Evolutionary conservation across 148 eudicot genomes (phyloP), one percentile per base, ranked within the genome.

Genomic region (Talinum fruticosum): DNA sequence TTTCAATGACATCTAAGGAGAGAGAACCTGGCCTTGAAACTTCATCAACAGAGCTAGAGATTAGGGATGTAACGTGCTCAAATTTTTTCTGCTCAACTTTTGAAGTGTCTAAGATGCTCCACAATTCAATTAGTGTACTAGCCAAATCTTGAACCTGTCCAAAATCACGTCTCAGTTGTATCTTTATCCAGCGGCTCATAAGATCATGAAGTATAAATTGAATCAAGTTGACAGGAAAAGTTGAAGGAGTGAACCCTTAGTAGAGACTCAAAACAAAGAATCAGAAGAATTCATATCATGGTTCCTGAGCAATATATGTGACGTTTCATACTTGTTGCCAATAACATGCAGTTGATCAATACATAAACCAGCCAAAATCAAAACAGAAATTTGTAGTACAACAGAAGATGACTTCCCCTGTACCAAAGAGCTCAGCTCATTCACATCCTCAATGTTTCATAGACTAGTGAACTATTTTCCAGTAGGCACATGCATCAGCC

Each of bases 61-160:
- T 75, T 76, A 90, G 85, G 81, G 83, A 53, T 70, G 89, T 86
- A 71, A 88, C 82, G 49, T 89, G 82, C 73, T 82, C 87, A 73
- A 90, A 90, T 80, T 75, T 87, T 81, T 75, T 83, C 75, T 84
- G 90, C 66, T 89, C 95, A 74, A 66, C 80, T 32, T 41, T 47
- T 71, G 89, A 76, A 66, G 84, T 82, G 30, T 91, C 91, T 83
- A 93, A 84, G 78, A 93, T 89, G 76, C 80, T 85, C 97, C 97
- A 93, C 24, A 91, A 81, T 82, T 91, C 91, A 37, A 87, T 75
- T 41, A 93, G 91, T 72, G 80, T 83, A 81, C 83, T 83, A 44
- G 87, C 98, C 66, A 90, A 79, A 69, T 86, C 90, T 87, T 87
- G 89, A 82, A 91, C 86, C 98, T 93, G 70, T 53, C 23, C 77